Base-by-base conservation (phyloP, 1,284 basidiomycete species). In the Ceratobasidium sp. region DNA sequence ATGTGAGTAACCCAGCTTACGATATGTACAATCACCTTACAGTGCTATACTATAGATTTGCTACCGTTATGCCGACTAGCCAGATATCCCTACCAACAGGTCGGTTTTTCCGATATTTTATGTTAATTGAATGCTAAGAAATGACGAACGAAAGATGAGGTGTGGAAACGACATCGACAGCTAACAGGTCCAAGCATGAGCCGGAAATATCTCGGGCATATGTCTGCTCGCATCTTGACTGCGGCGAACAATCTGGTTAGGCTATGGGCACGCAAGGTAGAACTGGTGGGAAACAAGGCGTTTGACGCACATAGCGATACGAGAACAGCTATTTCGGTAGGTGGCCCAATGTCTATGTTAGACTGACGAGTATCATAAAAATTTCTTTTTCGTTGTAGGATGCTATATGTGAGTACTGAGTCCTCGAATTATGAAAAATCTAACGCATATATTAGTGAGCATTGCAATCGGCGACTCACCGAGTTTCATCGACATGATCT, bases 141-240 rank as follows among this genome's bases (percentile, higher is more conserved):
- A 20, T 17, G 4, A 33, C 4, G 33, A 12, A 12, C 15, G 61
- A 10, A 5, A 75, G 73, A 75, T n/a, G 62, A 75, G 17, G 66
- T 62, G 46, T 75, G 73, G 73, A 65, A 44, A 33, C 26, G 50
- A 0, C 73, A 75, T 26, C 73, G 73, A 3, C 73, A 61, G 4
- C 50, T 75, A 12, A 54, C 62, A 42, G 73, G 73, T 10, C 73
- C 62, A 13, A 75, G 73, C 50, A 75, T 75, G 73, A 65, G 62
- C n/a, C 44, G 52, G 15, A 48, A 62, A 15, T 75, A 75, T 28
- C 73, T 75, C 6, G 61, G 42, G 28, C 61, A 62, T 23, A 75
- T 75, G 62, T 65, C 73, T 7, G 33, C 7, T 38, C 73, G 62
- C 20, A 65, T 75, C 40, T 38, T 50, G 12, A 20, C 46, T 40